Evolutionary conservation across 1,284 basidiomycete species (phyloP), one percentile per base, ranked within the genome.

Genomic region (Trichosporon faecale): DNA sequence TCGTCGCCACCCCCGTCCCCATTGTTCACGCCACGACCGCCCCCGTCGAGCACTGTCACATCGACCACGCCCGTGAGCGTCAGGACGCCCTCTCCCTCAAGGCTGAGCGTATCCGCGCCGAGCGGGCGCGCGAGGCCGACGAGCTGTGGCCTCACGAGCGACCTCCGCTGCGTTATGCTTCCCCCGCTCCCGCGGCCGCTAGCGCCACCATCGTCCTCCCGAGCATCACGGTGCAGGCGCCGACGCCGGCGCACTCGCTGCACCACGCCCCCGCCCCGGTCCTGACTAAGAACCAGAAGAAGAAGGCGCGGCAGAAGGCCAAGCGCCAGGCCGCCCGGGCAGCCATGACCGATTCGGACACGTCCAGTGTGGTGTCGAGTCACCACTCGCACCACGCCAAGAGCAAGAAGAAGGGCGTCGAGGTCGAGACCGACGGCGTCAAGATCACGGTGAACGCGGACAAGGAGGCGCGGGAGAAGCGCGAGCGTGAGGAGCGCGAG

Each of bases 251-350:
- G 6, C 57, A 61, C 25, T 57, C 52, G 52, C 49, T 23, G 49
- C 40, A 44, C 40, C 49, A 52, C 49, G 49, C 23, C 21, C 49
- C 49, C 23, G 55, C 27, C 21, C 16, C 29, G 11, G 27, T 18
- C 16, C 57, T 61, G 16, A 61, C 27, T 27, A 61, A 61, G 57
- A 61, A 61, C 31, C 57, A 61, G 57, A 61, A 61, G 57, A 61
- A 61, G 57, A 61, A 61, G 31, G 29, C 29, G 57, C 57, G 57
- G 16, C 57, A 61, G 29, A 61, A 61, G 57, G 57, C 57, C 57
- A 61, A 61, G 18, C 27, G 29, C 8, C 29, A 14, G 27, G 57
- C 57, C 16, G 57, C 57, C 16, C 21, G 23, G 16, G 29, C 16
- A 5, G 35, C 35, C 3, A 37, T 14, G 11, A 31, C 57, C 57